Conservation (phyloP, 2,329 filamentous ascomycete species). For the Trematosphaeria pertusa region DNA sequence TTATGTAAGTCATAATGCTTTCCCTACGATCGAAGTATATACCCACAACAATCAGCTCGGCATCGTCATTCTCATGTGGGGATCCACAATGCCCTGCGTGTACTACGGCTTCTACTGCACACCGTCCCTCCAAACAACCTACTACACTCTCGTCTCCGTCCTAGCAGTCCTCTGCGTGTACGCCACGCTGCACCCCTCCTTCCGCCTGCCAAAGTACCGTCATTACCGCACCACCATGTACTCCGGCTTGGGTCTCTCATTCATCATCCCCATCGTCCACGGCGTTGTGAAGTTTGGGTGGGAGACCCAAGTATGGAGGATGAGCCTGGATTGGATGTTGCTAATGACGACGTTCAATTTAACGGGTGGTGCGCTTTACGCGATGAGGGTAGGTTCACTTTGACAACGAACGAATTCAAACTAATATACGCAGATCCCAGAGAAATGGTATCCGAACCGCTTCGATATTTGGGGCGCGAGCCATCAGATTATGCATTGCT, state of each 20-base stretch:
- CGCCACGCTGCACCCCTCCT: slow-evolving; percentile 20
- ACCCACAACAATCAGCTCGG: slow-evolving; percentile 11
- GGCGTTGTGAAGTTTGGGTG: slow-evolving; percentile 17
- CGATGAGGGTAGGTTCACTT: slow-evolving; percentile 13
- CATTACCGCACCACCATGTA: slow-evolving; percentile 20
- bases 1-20: slow-evolving; percentile 6
- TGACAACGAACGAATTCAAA: no score
- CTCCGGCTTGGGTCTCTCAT: slow-evolving; percentile 16
- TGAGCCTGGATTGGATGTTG: slow-evolving; percentile 29
- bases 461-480: slow-evolving; percentile 58
- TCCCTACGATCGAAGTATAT: neutral
- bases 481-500: slow-evolving; percentile 59
- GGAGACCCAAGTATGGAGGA: slow-evolving; percentile 21
- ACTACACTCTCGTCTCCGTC: slow-evolving; percentile 21
- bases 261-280: slow-evolving; percentile 21
- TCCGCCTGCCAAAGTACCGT: slow-evolving; percentile 20
- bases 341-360: slow-evolving; percentile 21
- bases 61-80: slow-evolving; percentile 27
- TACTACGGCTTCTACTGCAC: slow-evolving; percentile 26
- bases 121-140: slow-evolving; percentile 10
- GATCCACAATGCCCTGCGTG: slow-evolving; percentile 21
- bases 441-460: slow-evolving; percentile 50
- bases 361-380: slow-evolving; percentile 15
- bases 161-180: slow-evolving; percentile 14
- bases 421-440: slow-evolving; percentile 47